Percentiles rank a stretch among this genome's conserved stretches.
Evolutionary conservation across 2,329 filamentous ascomycete genomes (phyloP).

Genomic region (Arthrinium puccinioides): DNA sequence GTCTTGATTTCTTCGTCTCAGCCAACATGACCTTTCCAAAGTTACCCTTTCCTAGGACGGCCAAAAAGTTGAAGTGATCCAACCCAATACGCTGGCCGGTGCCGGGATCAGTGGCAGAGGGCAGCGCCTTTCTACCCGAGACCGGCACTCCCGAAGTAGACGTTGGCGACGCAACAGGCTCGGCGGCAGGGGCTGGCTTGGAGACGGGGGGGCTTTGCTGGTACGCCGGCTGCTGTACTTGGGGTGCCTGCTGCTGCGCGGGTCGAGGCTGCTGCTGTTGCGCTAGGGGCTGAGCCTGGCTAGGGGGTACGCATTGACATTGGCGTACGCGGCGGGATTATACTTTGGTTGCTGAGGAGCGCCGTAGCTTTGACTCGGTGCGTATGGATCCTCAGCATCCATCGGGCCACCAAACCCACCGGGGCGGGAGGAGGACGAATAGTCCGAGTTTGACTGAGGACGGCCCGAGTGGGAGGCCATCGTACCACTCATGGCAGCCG

Average conservation of each 20-base stretch:
- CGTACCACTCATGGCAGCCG: slow-evolving; percentile 48
- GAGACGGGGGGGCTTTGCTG: slow-evolving; percentile 21
- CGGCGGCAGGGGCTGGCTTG: slow-evolving; percentile 33
- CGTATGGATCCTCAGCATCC: slow-evolving; percentile 23
- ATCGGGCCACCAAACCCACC: slow-evolving; percentile 19
- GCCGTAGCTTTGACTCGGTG: slow-evolving; percentile 17
- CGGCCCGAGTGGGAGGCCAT: slow-evolving; percentile 25
- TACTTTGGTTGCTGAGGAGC: slow-evolving; percentile 53
- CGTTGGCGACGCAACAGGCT: slow-evolving; percentile 24
- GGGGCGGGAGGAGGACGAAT: slow-evolving; percentile 26
- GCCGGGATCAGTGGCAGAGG: slow-evolving; percentile 63
- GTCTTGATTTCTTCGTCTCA: slow-evolving; percentile 86
- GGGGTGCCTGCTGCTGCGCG: slow-evolving; percentile 24
- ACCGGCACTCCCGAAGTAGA: slow-evolving; percentile 24
- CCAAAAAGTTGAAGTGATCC: slow-evolving; percentile 98
- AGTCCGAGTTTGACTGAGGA: slow-evolving; percentile 19
- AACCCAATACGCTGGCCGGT: slow-evolving; percentile 83
- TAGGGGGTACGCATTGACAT: slow-evolving; percentile 45
- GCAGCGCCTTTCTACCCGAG: slow-evolving; percentile 51
- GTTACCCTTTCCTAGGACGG: slow-evolving; percentile 96
- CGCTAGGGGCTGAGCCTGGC: slow-evolving; percentile 30
- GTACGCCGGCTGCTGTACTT: slow-evolving; percentile 22
- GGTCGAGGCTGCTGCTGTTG: slow-evolving; percentile 31
- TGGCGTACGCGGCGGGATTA: slow-evolving; percentile 71
- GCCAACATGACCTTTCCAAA: slow-evolving; percentile 99